Evolutionary conservation across 1,284 basidiomycete genomes (phyloP).

Genomic region (Marasmius tenuissimus): DNA sequence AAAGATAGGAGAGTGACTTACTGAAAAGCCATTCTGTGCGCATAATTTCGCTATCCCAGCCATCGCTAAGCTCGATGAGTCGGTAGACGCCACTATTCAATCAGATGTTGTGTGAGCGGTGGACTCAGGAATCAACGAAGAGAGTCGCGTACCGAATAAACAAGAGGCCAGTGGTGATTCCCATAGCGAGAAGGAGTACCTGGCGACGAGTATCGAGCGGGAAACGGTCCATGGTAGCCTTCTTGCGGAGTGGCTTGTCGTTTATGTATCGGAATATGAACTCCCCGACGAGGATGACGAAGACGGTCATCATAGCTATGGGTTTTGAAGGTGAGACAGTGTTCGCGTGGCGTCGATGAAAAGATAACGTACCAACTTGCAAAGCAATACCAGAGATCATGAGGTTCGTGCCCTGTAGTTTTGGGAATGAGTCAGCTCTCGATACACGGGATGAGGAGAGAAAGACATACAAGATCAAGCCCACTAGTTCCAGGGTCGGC

Average conservation of each 20-base stretch:
- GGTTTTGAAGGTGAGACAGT: background rate
- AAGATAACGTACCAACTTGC: slow-evolving; percentile 43
- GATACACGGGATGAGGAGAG: slow-evolving; percentile 14
- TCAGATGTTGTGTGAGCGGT: background rate
- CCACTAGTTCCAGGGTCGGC: slow-evolving; percentile 26
- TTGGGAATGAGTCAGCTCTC: too few relatives aligned
- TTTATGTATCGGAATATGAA: slow-evolving; percentile 44
- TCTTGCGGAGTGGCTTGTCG: slow-evolving; percentile 35
- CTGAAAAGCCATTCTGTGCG: slow-evolving; percentile 45
- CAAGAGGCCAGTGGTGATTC: slow-evolving; percentile 35
- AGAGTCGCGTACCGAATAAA: slow-evolving; percentile 34
- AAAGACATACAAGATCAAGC: slow-evolving; percentile 4
- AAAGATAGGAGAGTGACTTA: slow-evolving; percentile 17
- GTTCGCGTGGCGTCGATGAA: slow-evolving; percentile 5
- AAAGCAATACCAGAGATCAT: slow-evolving; percentile 60
- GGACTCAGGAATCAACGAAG: background rate
- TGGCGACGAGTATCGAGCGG: slow-evolving; percentile 28
- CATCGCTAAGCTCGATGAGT: slow-evolving; percentile 37
- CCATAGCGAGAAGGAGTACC: slow-evolving; percentile 29
- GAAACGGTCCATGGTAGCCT: slow-evolving; percentile 5
- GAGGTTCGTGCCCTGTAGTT: slow-evolving; percentile 43
- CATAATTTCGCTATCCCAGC: slow-evolving; percentile 43
- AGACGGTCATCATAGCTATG: slow-evolving; percentile 42
- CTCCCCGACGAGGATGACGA: slow-evolving; percentile 41
- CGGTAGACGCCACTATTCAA: slow-evolving; percentile 19